A percentile compares a stretch with the other conserved stretches of the same genome.
phyloP scores from a whole-genome alignment of 140 eudicot genomes.

The Ambrosia hybrid region DNA sequence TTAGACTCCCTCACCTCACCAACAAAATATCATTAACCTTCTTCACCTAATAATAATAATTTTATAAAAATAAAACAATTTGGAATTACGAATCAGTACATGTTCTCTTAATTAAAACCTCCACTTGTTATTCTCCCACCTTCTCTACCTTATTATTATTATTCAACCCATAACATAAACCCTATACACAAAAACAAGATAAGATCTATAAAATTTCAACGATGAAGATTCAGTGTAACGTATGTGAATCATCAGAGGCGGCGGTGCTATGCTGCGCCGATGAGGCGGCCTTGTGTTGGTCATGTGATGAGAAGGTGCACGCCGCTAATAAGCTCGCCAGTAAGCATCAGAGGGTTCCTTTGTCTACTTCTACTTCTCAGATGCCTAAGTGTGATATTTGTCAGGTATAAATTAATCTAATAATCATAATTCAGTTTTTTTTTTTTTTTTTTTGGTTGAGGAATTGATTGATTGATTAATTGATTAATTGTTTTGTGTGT shows the following conservation, averaged over 20 bases:
- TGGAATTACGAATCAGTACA: conserved; percentile 28
- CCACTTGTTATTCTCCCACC: conserved; percentile 26
- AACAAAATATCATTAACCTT: neutral
- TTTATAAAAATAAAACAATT: no score
- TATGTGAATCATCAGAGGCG: conserved; percentile 75
- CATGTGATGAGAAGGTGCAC: conserved; percentile 72
- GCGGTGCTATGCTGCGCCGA: conserved; percentile 82
- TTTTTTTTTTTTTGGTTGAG: neutral
- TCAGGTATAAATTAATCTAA: conserved; percentile 45
- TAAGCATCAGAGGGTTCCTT: conserved; percentile 74
- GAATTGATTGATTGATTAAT: conserved; percentile 13
- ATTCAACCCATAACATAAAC: conserved; percentile 29
- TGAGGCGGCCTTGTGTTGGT: conserved; percentile 79
- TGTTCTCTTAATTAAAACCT: conserved; percentile 28
- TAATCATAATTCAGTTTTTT: neutral
- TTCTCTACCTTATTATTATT: neutral
- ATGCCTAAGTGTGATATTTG: conserved; percentile 90
- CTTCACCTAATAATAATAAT: neutral
- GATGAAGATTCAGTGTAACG: conserved; percentile 94
- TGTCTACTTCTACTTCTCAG: conserved; percentile 46
- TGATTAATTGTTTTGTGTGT: neutral
- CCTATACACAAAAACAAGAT: conserved; percentile 15
- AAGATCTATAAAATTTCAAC: conserved; percentile 13
- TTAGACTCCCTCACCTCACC: no score
- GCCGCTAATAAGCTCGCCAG: conserved; percentile 88